Evolutionary conservation across 2,329 filamentous ascomycete species (phyloP), one percentile per base, ranked within the genome.

Genomic region (Malbranchea cinnamomea): DNA sequence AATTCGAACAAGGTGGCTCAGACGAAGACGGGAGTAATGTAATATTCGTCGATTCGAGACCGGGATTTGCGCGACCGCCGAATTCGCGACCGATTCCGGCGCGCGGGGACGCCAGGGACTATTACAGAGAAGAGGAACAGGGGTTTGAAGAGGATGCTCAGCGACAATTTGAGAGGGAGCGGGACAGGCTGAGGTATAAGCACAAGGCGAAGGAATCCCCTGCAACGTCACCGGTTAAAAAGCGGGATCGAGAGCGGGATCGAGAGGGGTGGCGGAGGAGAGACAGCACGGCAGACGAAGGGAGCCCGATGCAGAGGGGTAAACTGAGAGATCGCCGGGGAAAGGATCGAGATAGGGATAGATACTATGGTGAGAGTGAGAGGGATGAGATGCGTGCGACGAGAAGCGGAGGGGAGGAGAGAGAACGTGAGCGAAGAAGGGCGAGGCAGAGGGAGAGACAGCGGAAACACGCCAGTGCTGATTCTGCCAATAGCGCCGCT

Each of bases 401-500:
- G 35, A 39, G 16, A 42, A 37, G 26, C 5, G 28, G 28, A 29
- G 22, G 23, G 31, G 8, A 26, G 21, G 26, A 36, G 24, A 30
- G 29, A 26, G 35, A 32, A 18, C 34, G 33, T 11, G 34, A 37
- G 26, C 26, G 37, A 5, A 30, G 35, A 29, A 38, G 32, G 29
- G 34, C 30, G 17, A 31, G 29, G 15, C 35, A 37, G 27, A 46
- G 30, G 32, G 39, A 36, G 37, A 36, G 32, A 39, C 23, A 33
- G 30, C 44, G 39, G 36, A 60, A 56, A 42, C 54, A 52, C 47
- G 42, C 48, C 24, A 58, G 56, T 26, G 50, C 48, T 0, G 56
- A 57, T 18, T 62, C 57, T 10, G 50, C 55, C 4, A 57, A 53
- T 37, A 60, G 56, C 37, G 49, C 48, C 6, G 56, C 54, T 1